These are phyloP conservation scores for Mycosphaerelloides madeirae DNA, from an alignment of 2,329 filamentous ascomycete genomes.

Conservation along the genomic window DNA sequence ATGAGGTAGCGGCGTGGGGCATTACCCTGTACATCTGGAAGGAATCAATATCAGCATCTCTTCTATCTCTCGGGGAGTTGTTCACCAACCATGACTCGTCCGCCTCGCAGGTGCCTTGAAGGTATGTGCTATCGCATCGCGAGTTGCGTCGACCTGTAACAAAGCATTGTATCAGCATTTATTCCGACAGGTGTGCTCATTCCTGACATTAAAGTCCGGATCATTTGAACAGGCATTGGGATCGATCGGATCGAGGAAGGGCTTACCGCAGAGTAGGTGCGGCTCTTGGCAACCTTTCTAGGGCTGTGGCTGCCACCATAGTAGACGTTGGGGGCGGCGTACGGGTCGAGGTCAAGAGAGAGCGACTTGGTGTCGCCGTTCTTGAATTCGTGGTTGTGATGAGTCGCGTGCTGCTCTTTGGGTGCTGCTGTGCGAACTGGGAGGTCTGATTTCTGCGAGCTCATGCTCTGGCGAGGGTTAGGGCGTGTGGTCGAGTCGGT, in stretches of 20 bases:
- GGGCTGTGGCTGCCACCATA: constrained; percentile 52
- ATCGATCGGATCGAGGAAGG: not conserved
- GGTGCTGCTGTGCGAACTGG: constrained; percentile 18
- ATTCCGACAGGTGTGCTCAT: constrained; percentile 2
- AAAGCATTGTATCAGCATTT: constrained; percentile 4
- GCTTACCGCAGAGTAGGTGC: constrained; percentile 55
- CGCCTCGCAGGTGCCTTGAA: constrained; percentile 25
- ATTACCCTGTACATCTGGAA: constrained; percentile 65
- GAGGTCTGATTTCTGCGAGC: constrained; percentile 30
- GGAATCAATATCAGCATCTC: constrained; percentile 3
- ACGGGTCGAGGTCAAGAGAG: constrained; percentile 48
- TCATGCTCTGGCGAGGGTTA: constrained; percentile 31
- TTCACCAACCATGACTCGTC: constrained; percentile 29
- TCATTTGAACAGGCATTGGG: constrained; percentile 1
- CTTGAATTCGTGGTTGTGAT: constrained; percentile 4
- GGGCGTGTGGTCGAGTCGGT: not conserved
- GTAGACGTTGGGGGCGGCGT: constrained; percentile 55
- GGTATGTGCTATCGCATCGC: constrained; percentile 13
- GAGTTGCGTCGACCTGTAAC: constrained; percentile 20
- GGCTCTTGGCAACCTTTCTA: constrained; percentile 43
- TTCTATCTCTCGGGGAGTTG: not conserved
- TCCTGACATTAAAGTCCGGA: constrained; percentile 6
- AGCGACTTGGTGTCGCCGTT: constrained; percentile 10
- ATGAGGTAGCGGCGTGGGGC: constrained; percentile 76
- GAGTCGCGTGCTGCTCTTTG: constrained; percentile 1